phyloP scores from a whole-genome alignment of 129 eudicot genomes.

The Glebionis coronaria region DNA sequence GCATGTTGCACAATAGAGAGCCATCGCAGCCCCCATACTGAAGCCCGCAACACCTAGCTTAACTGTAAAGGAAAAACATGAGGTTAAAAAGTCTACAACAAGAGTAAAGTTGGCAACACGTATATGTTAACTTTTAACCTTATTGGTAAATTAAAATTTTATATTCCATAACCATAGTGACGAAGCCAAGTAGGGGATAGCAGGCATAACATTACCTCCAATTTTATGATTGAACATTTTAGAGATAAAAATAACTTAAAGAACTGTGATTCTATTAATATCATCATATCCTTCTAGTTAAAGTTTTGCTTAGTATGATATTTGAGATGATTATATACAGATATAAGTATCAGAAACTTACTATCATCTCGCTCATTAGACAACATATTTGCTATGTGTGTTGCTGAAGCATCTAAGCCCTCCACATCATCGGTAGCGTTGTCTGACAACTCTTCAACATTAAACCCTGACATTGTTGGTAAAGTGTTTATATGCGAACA shows the following conservation, averaged over 20 bases:
- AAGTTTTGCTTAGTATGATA: not conserved
- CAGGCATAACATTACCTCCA: not conserved
- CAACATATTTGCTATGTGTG: conserved; percentile 46
- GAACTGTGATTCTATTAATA: not conserved
- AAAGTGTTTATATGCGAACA: not conserved
- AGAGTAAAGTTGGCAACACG: not conserved
- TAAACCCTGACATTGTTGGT: conserved; percentile 43
- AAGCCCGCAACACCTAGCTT: conserved; percentile 75
- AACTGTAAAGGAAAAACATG: conserved; percentile 27
- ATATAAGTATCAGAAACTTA: conserved; percentile 27
- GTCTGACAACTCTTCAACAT: conserved; percentile 48
- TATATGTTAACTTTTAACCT: not conserved
- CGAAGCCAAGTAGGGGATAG: not conserved
- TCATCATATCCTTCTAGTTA: not conserved
- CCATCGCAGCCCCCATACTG: conserved; percentile 57
- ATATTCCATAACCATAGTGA: not conserved
- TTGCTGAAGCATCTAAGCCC: conserved; percentile 58
- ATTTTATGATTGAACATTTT: not conserved
- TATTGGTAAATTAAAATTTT: not conserved
- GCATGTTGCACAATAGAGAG: conserved; percentile 57
- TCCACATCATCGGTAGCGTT: conserved; percentile 43
- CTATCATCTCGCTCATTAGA: conserved; percentile 49
- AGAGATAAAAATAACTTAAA: not conserved
- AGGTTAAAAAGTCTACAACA: conserved; percentile 3
- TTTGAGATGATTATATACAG: not conserved